Evolutionary conservation across 352 stramenopile genomes (phyloP), one percentile per base, ranked within the genome.

Genomic region (Pythium apleroticum): DNA sequence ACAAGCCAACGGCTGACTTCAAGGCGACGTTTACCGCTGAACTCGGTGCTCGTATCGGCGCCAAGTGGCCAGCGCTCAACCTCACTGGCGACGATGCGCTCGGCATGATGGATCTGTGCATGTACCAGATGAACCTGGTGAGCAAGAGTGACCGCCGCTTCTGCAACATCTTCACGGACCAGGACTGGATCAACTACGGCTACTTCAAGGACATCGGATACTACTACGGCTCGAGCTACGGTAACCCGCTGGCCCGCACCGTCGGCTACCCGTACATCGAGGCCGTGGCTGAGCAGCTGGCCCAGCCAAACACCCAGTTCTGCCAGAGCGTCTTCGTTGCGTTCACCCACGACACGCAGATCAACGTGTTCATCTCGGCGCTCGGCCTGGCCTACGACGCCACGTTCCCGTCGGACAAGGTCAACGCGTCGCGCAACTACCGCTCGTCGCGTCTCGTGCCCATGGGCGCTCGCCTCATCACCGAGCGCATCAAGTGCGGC

Each of bases 191-290:
- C 41, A 63, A 72, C 52, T 86, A 86, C 60, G 75, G 41, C 15
- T 86, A 86, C 65, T 63, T 81, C 63, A 81, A 80, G 56, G 77
- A 84, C 43, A 35, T 86, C 30, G 75, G 75, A 20, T 86, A 84
- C 71, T 84, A 79, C 69, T 83, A 80, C 65, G 75, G 75, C 68
- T 81, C 75, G 53, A 68, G 73, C 17, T 81, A 75, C 33, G 77
- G 75, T 27, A 77, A 78, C 60, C 66, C 71, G 17, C 74, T 84
- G 8, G 66, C 75, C 8, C 71, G 73, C 4, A 84, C 74, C 10
- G 73, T 73, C 1, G 77, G 75, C 10, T 78, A 73, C 65, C 77
- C 75, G 49, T 79, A 82, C 57, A 60, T 78, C 22, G 56, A 74
- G 54, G 73, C 74, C 10, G 73, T 86, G 25, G 77, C 73, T 1